These are phyloP conservation scores for Xylariales sp. DNA, from an alignment of 2,329 filamentous ascomycete genomes.

Conservation along the genomic window DNA sequence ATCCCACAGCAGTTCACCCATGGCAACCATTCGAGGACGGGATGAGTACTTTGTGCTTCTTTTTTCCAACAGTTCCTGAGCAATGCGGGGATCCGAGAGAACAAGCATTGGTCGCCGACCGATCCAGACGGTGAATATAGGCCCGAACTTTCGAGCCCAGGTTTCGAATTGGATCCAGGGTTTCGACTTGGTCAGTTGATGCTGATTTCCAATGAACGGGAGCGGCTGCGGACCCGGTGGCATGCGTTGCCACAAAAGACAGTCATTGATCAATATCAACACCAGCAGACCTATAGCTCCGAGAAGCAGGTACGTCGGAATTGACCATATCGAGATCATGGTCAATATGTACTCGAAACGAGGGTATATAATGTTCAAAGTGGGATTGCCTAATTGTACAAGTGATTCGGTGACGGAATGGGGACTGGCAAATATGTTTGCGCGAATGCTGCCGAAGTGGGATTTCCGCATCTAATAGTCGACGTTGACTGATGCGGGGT, in stretches of 20 bases:
- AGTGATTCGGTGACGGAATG: too few species aligned
- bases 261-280: background rate
- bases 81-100: background rate
- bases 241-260: constrained; percentile 1
- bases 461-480: too few species aligned
- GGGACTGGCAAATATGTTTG: too few species aligned
- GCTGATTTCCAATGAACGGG: constrained; percentile 1
- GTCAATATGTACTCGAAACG: background rate
- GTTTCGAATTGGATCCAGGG: constrained; percentile 5
- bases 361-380: too few species aligned
- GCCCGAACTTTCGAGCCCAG: constrained; percentile 2
- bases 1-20: constrained; percentile 4
- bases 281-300: background rate
- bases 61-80: constrained; percentile 6
- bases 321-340: background rate
- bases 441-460: too few species aligned
- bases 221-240: background rate
- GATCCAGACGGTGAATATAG: constrained; percentile 3
- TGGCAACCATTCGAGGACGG: constrained; percentile 7
- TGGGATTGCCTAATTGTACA: too few species aligned
- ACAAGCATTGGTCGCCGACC: constrained; percentile 1
- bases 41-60: constrained; percentile 3
- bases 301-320: background rate
- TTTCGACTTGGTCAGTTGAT: constrained; percentile 1
- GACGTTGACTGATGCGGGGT: too few species aligned